Conservation (phyloP, 2,329 filamentous ascomycete species). For the Chalaropsis thielavioides region DNA sequence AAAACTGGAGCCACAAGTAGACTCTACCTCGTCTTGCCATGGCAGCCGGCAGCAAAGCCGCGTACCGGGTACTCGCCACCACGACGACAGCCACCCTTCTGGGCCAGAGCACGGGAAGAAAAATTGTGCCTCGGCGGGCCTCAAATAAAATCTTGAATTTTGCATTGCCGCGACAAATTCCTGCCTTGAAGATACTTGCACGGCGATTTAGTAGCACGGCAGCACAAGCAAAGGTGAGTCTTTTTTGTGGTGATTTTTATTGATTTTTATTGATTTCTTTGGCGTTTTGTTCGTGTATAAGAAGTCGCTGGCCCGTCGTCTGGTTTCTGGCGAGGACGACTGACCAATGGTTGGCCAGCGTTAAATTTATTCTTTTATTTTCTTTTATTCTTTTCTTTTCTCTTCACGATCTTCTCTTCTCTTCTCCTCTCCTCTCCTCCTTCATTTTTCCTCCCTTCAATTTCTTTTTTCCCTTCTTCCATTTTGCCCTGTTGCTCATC, state of each 20-base stretch:
- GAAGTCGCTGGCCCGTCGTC: neutral
- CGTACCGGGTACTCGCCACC: neutral
- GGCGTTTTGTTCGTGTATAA: neutral
- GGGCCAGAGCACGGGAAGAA: neutral
- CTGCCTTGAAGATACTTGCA: neutral
- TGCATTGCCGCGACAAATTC: neutral
- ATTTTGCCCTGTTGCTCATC: neutral
- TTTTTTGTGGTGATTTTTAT: neutral
- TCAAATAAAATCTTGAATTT: neutral
- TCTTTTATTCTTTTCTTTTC: slow-evolving; percentile 4
- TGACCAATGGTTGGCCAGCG: neutral
- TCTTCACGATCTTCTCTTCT: neutral
- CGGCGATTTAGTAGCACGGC: neutral
- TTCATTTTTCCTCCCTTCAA: too few species aligned
- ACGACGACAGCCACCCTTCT: neutral
- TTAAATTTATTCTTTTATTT: neutral
- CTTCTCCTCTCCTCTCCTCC: neutral
- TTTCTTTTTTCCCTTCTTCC: neutral
- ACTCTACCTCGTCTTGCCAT: neutral
- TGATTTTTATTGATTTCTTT: neutral
- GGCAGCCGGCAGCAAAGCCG: neutral
- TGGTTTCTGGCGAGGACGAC: neutral
- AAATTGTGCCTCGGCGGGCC: slow-evolving; percentile 2
- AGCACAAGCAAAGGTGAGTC: neutral
- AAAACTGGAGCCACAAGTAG: slow-evolving; percentile 2